Base-by-base conservation (phyloP, 805 yeast genomes). In the Kluyveromyces lactis region DNA sequence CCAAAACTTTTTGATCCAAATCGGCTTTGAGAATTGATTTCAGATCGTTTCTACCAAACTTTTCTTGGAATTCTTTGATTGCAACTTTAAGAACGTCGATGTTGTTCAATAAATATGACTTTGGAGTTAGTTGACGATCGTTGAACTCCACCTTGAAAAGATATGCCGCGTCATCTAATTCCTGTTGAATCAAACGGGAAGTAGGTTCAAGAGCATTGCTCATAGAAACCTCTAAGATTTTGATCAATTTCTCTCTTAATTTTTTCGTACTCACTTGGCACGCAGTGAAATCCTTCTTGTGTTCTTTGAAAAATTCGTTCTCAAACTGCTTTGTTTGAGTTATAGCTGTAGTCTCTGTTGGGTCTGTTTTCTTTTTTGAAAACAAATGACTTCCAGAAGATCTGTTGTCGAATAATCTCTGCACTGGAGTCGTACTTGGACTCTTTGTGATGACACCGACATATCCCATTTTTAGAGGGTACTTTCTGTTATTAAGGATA, bases 371-470 rank as follows among this genome's bases (percentile, higher is more conserved):
- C 42, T 66, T 66, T 45, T 81, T 67, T 42, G 73, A 59, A 60
- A 79, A 79, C 11, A 82, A 53, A 0, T 36, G 36, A 27, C 31
- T 19, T 17, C 31, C 15, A 12, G 40, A 31, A 3, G 40, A 41
- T 1, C 56, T 34, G n/a, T 35, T 27, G n/a, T 43, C 46, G 18
- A 43, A 43, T 12, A 43, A 30, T 16, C 40, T 18, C 12, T 36
- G 27, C 13, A 34, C 37, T 4, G 33, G 23, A 2, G 31, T 41
- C 3, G 40, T 34, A 12, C 54, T 65, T 5, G 92, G 95, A 0
- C 84, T 73, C 48, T 77, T 83, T 2, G 97, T 85, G 15, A 94
- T 81, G n/a, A 94, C 97, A 42, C 99, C 99, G 16, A 92, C 97
- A 57, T 92, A 92, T 0, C 99, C 99, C 95, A 92, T 85, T 51